phyloP scores from a whole-genome alignment of 1,139 yeast genomes.

The Candida sp. region DNA sequence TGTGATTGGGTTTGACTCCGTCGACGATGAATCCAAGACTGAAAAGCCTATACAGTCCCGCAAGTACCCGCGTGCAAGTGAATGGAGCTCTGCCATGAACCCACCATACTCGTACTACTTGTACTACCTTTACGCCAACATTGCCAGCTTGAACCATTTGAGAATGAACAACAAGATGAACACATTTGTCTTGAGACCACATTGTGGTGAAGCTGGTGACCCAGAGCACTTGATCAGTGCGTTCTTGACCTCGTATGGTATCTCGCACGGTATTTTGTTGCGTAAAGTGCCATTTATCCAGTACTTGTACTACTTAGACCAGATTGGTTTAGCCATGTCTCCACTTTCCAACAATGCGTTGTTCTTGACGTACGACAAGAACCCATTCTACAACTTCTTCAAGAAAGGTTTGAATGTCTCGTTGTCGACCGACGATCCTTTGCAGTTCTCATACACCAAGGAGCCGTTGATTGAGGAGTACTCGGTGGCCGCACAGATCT shows the following conservation, averaged over 20 bases:
- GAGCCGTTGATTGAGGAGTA: constrained; percentile 99
- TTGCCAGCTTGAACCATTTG: constrained; percentile 85
- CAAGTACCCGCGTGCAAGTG: constrained; percentile 80
- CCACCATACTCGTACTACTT: constrained; percentile 99
- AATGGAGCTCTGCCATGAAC: constrained; percentile 79
- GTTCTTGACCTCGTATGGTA: constrained; percentile 87
- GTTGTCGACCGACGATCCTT: constrained; percentile 71
- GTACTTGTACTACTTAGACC: constrained; percentile 90
- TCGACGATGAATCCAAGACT: constrained; percentile 95
- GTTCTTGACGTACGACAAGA: constrained; percentile 95
- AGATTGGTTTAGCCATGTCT: constrained; percentile 98
- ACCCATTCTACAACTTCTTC: constrained; percentile 87
- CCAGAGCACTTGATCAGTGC: constrained; percentile 96
- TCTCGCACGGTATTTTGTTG: constrained; percentile 92
- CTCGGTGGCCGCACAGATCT: constrained; percentile 97
- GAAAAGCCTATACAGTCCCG: constrained; percentile 77
- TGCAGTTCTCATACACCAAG: constrained; percentile 94
- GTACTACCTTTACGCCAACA: constrained; percentile 85
- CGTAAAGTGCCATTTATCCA: constrained; percentile 96
- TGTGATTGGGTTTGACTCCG: constrained; percentile 98
- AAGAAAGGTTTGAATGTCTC: constrained; percentile 94
- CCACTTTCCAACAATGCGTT: constrained; percentile 97
- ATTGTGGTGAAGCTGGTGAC: constrained; percentile 99
- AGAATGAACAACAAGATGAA: constrained; percentile 76
- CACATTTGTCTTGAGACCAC: constrained; percentile 94